phyloP scores from a whole-genome alignment of 1,139 yeast species.

The Kodamaea suecica region DNA sequence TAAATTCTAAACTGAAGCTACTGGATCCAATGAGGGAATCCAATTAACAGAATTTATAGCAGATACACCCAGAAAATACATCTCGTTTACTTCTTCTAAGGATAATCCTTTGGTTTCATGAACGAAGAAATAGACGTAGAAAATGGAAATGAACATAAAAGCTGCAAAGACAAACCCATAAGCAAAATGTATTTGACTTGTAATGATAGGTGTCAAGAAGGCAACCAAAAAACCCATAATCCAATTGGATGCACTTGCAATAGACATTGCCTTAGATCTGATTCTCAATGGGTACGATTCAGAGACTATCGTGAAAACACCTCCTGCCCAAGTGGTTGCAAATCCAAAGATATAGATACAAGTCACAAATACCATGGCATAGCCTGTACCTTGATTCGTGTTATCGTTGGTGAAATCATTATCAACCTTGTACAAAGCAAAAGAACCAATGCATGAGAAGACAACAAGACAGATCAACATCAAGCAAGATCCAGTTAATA shows the following conservation, averaged over 20 bases:
- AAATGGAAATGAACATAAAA: conserved; percentile 52
- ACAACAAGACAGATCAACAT: conserved; percentile 66
- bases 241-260: conserved; percentile 80
- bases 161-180: neutral
- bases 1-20: too few relatives aligned
- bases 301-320: conserved; percentile 72
- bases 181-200: neutral
- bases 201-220: neutral
- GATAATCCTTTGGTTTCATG: conserved; percentile 48
- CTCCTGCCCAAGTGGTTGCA: conserved; percentile 81
- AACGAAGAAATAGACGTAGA: conserved; percentile 48
- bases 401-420: neutral
- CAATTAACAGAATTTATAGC: too few relatives aligned
- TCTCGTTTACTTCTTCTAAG: conserved; percentile 46
- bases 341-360: conserved; percentile 71
- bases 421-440: conserved; percentile 57
- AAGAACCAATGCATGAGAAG: conserved; percentile 66
- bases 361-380: conserved; percentile 60
- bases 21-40: too few relatives aligned
- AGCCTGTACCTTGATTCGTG: conserved; percentile 18
- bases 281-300: conserved; percentile 70
- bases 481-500: conserved; percentile 56
- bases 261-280: conserved; percentile 71
- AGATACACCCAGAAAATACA: too few relatives aligned
- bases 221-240: conserved; percentile 19